Evolutionary conservation across 257 asterid species (phyloP), one percentile per base, ranked within the genome.

Genomic region (Gentiana straminea): DNA sequence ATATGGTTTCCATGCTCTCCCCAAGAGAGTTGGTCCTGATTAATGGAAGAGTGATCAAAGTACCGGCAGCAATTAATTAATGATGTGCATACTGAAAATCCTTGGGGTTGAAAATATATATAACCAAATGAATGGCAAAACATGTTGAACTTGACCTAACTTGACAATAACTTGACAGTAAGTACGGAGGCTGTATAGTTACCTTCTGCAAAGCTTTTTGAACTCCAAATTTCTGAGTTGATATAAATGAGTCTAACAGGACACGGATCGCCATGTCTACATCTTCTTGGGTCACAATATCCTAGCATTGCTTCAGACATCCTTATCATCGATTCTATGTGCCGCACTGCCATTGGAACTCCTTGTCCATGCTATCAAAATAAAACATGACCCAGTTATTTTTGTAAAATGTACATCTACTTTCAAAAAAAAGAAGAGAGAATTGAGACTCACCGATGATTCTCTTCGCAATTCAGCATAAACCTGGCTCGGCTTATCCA

Each of bases 231-330:
- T 84, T 89, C 71, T 89, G 95, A 34, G 96, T 89, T 51, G 96
- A 86, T 73, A 84, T 89, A 71, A 89, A 89, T 9, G 96, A 89
- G 58, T 86, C 96, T 33, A 89, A 76, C 59, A 89, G 74, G 51
- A 89, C 93, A 35, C 86, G 93, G 47, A 89, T 89, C 52, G 94
- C 93, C 95, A 86, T 89, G 77, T 89, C 95, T 55, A 89, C 97
- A 52, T 89, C 97, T 79, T 89, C 96, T 71, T 86, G 95, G 69
- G 77, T 84, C 61, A 89, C 97, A 68, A 95, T 81, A 89, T 84
- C 64, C 96, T 77, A 4, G 96, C 97, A 77, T 84, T 53, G 97
- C 94, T 80, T 89, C 96, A 64, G 96, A 86, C 97, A 89, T 86
- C 70, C 97, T 75, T 73, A 89, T 89, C 93, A 89, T 84, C 11